Conservation (phyloP, 2,329 filamentous ascomycete genomes). For the Aureobasidium sp. region DNA sequence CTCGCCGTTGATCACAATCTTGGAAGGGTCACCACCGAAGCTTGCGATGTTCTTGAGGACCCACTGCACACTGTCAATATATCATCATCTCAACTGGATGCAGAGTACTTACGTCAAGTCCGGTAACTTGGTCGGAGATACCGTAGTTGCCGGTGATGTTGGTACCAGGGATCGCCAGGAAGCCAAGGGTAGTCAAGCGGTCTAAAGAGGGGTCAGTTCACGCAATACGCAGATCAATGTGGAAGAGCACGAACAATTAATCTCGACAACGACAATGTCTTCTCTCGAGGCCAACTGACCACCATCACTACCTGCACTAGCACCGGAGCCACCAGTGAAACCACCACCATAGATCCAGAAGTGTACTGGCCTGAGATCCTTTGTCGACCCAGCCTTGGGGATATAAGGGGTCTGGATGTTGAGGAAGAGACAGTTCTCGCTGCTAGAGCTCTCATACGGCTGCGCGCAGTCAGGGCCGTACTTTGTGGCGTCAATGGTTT, state of each 20-base stretch:
- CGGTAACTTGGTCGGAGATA: constrained; percentile 34
- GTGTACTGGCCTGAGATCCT: constrained; percentile 40
- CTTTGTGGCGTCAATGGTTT: constrained; percentile 39
- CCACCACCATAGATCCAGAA: constrained; percentile 52
- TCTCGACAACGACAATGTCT: constrained; percentile 52
- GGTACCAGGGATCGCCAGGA: constrained; percentile 51
- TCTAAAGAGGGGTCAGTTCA: constrained; percentile 22
- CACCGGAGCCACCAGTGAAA: constrained; percentile 43
- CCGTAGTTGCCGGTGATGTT: constrained; percentile 49
- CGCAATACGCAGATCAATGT: too few relatives aligned
- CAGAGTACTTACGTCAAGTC: neutral
- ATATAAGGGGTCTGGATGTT: constrained; percentile 43
- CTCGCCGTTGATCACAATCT: constrained; percentile 42
- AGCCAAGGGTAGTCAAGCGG: constrained; percentile 51
- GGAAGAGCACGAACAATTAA: constrained; percentile 35
- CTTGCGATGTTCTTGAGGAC: constrained; percentile 38
- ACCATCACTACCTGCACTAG: constrained; percentile 39
- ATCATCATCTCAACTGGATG: rapidly evolving
- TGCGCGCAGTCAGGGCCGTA: constrained; percentile 42
- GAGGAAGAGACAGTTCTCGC: constrained; percentile 44
- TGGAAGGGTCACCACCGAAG: constrained; percentile 43
- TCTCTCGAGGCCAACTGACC: constrained; percentile 52
- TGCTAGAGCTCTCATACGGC: constrained; percentile 21
- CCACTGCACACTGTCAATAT: constrained; percentile 29
- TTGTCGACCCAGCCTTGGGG: constrained; percentile 34